Percentiles rank a stretch among this genome's conserved stretches.
Conservation (phyloP, 2,329 filamentous ascomycete species). For the Pleoardoris graminearum region DNA sequence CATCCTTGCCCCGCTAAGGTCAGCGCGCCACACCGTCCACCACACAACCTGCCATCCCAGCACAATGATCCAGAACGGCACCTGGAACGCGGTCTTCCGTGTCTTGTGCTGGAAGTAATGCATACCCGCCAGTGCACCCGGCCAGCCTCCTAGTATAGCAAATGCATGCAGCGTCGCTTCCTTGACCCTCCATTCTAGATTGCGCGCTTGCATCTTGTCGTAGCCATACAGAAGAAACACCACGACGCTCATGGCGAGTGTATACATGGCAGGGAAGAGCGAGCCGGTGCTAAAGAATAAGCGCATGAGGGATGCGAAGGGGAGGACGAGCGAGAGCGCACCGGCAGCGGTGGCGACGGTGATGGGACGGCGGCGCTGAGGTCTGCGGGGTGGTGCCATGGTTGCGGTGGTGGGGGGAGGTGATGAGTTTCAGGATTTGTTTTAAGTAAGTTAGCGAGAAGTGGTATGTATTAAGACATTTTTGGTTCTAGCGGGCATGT, state of each 20-base stretch:
- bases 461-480: background rate
- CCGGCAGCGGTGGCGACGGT: constrained; percentile 31
- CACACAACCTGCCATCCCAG: constrained; percentile 32
- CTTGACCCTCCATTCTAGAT: constrained; percentile 37
- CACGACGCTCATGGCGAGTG: constrained; percentile 20
- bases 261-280: constrained; percentile 22
- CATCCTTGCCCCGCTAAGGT: background rate
- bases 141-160: constrained; percentile 39
- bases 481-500: no score
- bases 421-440: no score
- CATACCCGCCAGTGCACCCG: constrained; percentile 37
- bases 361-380: constrained; percentile 28
- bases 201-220: constrained; percentile 41
- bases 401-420: background rate
- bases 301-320: constrained; percentile 57
- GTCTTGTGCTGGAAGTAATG: constrained; percentile 46
- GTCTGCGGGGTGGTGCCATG: constrained; percentile 1
- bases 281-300: constrained; percentile 22
- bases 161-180: constrained; percentile 37
- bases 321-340: constrained; percentile 52
- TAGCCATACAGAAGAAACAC: constrained; percentile 42
- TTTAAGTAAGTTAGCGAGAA: background rate
- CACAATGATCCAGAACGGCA: constrained; percentile 39
- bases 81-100: constrained; percentile 32
- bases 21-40: constrained; percentile 27